These are phyloP conservation scores for Chaetomium globosum DNA, from an alignment of 2,329 filamentous ascomycete genomes.

Conservation along the genomic window DNA sequence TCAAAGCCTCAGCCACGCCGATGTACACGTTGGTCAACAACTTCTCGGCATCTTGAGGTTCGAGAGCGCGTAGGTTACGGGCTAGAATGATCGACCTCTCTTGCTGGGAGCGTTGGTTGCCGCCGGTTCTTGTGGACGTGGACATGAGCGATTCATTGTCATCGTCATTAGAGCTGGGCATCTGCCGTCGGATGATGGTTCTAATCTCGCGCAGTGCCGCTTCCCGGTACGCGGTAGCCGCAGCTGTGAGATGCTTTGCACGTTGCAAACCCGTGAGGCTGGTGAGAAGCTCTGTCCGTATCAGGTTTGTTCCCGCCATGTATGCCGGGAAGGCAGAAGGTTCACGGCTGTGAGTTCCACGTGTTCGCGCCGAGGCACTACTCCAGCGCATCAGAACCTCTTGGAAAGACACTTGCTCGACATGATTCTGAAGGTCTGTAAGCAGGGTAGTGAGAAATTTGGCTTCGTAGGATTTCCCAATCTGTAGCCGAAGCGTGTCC, in stretches of 20 bases:
- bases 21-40: conserved; percentile 83
- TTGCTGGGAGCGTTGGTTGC: conserved; percentile 71
- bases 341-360: conserved; percentile 67
- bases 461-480: conserved; percentile 83
- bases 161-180: conserved; percentile 92
- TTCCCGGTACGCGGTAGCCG: conserved; percentile 82
- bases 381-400: conserved; percentile 86
- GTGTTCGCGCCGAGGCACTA: conserved; percentile 70
- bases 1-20: conserved; percentile 80
- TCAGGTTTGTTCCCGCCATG: conserved; percentile 68
- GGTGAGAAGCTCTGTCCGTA: conserved; percentile 70
- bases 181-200: conserved; percentile 75
- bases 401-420: conserved; percentile 68
- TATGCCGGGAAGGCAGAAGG: conserved; percentile 77
- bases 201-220: conserved; percentile 84
- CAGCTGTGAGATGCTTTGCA: conserved; percentile 76
- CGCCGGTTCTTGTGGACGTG: conserved; percentile 72
- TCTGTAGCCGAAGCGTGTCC: conserved; percentile 71
- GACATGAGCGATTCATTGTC: conserved; percentile 90
- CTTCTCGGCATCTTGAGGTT: conserved; percentile 80
- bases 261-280: conserved; percentile 79
- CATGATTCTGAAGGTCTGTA: conserved; percentile 77
- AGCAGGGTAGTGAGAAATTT: conserved; percentile 79
- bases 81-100: conserved; percentile 89
- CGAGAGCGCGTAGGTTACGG: conserved; percentile 81